These are phyloP conservation scores for Myxozyma udenii DNA, from an alignment of 805 yeast genomes.

Conservation along the genomic window DNA sequence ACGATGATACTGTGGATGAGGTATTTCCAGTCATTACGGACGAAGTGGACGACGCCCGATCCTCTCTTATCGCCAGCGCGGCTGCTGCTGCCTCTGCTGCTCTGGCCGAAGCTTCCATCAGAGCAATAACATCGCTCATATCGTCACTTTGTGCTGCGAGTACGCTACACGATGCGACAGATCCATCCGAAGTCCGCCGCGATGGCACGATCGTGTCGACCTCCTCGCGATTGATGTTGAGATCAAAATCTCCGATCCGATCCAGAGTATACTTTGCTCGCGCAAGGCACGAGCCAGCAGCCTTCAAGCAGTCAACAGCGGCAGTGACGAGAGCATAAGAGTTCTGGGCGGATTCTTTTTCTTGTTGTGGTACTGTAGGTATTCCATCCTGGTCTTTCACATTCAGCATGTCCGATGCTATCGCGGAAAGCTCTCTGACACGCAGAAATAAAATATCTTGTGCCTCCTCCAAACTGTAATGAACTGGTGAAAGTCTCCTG, in stretches of 20 bases:
- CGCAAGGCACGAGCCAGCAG: constrained; percentile 39
- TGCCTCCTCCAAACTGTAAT: constrained; percentile 36
- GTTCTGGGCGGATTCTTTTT: too few relatives aligned
- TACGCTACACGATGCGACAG: background rate
- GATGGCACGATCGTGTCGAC: background rate
- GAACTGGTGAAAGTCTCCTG: constrained; percentile 32
- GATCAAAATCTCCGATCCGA: constrained; percentile 35
- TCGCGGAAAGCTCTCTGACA: constrained; percentile 38
- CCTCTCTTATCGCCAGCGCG: background rate
- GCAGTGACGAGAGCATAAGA: constrained; percentile 16
- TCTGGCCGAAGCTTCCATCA: background rate
- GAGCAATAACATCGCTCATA: too few relatives aligned
- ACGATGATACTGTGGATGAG: background rate
- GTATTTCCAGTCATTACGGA: background rate
- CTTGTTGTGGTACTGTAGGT: constrained; percentile 8
- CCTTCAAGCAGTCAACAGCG: constrained; percentile 38
- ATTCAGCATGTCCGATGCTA: constrained; percentile 40
- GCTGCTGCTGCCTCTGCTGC: constrained; percentile 6
- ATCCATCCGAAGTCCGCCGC: background rate
- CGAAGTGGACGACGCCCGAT: constrained; percentile 2
- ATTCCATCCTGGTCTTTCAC: background rate
- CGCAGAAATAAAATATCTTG: constrained; percentile 39
- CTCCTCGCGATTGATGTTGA: constrained; percentile 19
- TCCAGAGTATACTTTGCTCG: constrained; percentile 33
- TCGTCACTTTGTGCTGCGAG: background rate